phyloP scores from a whole-genome alignment of 805 yeast species.

The Starmerella floricola region DNA sequence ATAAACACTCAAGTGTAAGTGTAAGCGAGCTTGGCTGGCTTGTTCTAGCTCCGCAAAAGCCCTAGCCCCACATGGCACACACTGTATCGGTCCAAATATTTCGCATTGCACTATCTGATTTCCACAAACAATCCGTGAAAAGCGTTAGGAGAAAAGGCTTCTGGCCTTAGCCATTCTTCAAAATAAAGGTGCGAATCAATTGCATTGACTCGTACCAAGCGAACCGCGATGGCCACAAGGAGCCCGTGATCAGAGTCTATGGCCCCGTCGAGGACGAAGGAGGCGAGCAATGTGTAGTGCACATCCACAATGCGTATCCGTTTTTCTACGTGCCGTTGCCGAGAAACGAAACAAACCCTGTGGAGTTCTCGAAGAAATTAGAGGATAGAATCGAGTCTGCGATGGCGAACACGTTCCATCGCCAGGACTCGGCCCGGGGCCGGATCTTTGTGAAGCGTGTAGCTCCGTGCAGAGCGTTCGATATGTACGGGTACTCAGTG shows the following conservation, averaged over 20 bases:
- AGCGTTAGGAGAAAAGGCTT: neutral
- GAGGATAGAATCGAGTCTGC: conserved; percentile 23
- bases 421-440: conserved; percentile 14
- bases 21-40: too few relatives aligned
- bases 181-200: conserved; percentile 25
- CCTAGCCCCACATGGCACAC: too few relatives aligned
- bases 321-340: conserved; percentile 48
- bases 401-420: conserved; percentile 22
- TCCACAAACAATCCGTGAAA: too few relatives aligned
- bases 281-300: conserved; percentile 50
- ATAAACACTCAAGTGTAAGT: too few relatives aligned
- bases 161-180: neutral
- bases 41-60: too few relatives aligned
- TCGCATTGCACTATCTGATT: too few relatives aligned
- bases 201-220: conserved; percentile 27
- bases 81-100: too few relatives aligned
- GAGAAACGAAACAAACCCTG: conserved; percentile 3
- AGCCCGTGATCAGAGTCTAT: conserved; percentile 67
- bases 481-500: conserved; percentile 72
- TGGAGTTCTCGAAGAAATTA: conserved; percentile 17
- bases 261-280: conserved; percentile 44
- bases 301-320: conserved; percentile 77
- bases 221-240: conserved; percentile 25
- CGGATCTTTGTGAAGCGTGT: conserved; percentile 26
- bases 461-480: conserved; percentile 53